Base-by-base conservation (phyloP, 1,284 basidiomycete species). In the Malassezia yamatoensis region DNA sequence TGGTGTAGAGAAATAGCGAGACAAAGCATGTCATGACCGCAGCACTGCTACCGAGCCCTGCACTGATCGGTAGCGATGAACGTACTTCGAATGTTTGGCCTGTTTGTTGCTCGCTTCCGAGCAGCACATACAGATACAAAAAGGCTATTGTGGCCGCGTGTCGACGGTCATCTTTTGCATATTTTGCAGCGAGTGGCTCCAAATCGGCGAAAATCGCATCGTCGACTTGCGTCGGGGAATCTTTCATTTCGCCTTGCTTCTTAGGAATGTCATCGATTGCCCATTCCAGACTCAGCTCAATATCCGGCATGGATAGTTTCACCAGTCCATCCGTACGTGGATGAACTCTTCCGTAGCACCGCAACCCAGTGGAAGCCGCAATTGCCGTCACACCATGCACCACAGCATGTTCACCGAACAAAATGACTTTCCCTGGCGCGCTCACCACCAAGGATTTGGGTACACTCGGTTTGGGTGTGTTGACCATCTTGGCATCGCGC, bases 321-420 rank as follows among this genome's bases (percentile, higher is more conserved):
- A 98, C 65, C 67, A 82, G 86, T 49, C 80, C 80, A 74, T 91
- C 88, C 35, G 81, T 76, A 53, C 86, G 83, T 12, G 87, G 85
- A 9, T 84, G 83, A 39, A 86, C 81, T 51, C 89, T 81, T 9
- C 86, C 88, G 77, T 90, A 99, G 77, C 93, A 98, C 49, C 94
- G 86, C 57, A 98, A 83, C 74, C 93, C 89, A 33, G 98, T 87
- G 10, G 90, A 85, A 21, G 90, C 91, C 10, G 93, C 94, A 48
- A 99, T 83, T 5, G 94, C 94, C 56, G 90, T 94, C 52, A 91
- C 87, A 53, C 94, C 94, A 75, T 98, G 87, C 20, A 99, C 94
- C 51, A 99, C 94, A 15, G 94, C 94, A 77, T 99, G 94, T 78
- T 99, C 94, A 51, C 94, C 94, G 66, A 98, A 98, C 55, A 99